Evolutionary conservation across 2,329 filamentous ascomycete genomes (phyloP).

Genomic region (Byssoonygena ceratinophila): DNA sequence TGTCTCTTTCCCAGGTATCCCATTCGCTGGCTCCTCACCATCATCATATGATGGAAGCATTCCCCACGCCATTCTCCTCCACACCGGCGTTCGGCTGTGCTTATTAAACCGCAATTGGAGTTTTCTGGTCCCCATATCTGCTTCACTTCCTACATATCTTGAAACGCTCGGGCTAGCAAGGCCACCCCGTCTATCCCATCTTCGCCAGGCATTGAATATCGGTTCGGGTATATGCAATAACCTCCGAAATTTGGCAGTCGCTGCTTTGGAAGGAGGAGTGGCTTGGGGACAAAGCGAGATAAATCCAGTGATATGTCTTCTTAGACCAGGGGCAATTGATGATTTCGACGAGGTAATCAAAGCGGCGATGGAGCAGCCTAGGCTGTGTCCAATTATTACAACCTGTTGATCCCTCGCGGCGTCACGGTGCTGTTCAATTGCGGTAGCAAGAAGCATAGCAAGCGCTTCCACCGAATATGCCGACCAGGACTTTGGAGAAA

Average conservation of each 20-base stretch:
- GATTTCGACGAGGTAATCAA: slow-evolving; percentile 55
- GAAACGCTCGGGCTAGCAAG: slow-evolving; percentile 64
- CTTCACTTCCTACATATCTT: slow-evolving; percentile 51
- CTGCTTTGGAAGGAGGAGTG: slow-evolving; percentile 48
- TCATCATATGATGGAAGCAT: slow-evolving; percentile 52
- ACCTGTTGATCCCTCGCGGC: slow-evolving; percentile 56
- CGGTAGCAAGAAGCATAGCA: slow-evolving; percentile 59
- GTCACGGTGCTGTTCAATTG: slow-evolving; percentile 65
- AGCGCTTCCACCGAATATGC: slow-evolving; percentile 72
- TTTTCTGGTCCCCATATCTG: slow-evolving; percentile 33
- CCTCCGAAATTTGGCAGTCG: slow-evolving; percentile 43
- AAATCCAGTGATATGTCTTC: slow-evolving; percentile 59
- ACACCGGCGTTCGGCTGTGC: slow-evolving; percentile 73
- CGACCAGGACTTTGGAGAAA: slow-evolving; percentile 58
- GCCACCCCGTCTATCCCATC: slow-evolving; percentile 70
- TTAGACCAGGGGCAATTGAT: slow-evolving; percentile 43
- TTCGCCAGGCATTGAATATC: slow-evolving; percentile 65
- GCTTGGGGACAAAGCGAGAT: slow-evolving; percentile 72
- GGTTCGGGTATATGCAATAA: slow-evolving; percentile 55
- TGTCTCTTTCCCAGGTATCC: slow-evolving; percentile 56
- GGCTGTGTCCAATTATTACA: slow-evolving; percentile 76
- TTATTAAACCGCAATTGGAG: slow-evolving; percentile 50
- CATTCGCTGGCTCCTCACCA: slow-evolving; percentile 45
- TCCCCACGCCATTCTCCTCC: slow-evolving; percentile 69
- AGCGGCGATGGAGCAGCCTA: slow-evolving; percentile 72